A percentile compares a stretch with the other conserved stretches of the same genome.
These are phyloP conservation scores for Stropharia rugosoannulata DNA, from an alignment of 768 basidiomycete species.

Conservation along the genomic window DNA sequence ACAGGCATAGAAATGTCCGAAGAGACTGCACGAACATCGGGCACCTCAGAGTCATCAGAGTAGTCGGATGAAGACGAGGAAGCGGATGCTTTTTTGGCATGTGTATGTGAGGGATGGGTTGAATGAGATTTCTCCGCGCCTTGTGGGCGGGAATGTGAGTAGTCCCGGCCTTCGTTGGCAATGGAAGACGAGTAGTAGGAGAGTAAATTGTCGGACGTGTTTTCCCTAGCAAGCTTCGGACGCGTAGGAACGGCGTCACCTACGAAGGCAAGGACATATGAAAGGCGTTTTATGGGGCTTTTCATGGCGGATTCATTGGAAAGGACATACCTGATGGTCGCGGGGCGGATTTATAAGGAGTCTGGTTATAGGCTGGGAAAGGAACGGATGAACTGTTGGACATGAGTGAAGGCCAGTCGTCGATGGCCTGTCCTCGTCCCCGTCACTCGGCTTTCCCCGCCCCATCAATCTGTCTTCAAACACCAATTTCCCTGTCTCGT, in stretches of 20 bases:
- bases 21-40: slow-evolving; percentile 24
- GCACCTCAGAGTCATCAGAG: slow-evolving; percentile 41
- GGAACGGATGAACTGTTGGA: slow-evolving; percentile 9
- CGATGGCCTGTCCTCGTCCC: background rate
- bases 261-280: slow-evolving; percentile 25
- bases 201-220: slow-evolving; percentile 19
- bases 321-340: slow-evolving; percentile 14
- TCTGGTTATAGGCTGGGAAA: slow-evolving; percentile 8
- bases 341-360: slow-evolving; percentile 19
- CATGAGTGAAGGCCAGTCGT: slow-evolving; percentile 16
- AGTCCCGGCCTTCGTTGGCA: slow-evolving; percentile 33
- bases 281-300: slow-evolving; percentile 29
- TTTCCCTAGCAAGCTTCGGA: slow-evolving; percentile 18
- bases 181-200: slow-evolving; percentile 52
- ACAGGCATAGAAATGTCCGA: slow-evolving; percentile 26
- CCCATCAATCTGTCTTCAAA: background rate
- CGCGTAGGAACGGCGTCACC: slow-evolving; percentile 20
- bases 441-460: slow-evolving; percentile 1
- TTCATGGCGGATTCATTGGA: slow-evolving; percentile 25
- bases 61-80: slow-evolving; percentile 47
- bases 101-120: slow-evolving; percentile 16
- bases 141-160: slow-evolving; percentile 14
- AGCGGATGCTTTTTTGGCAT: slow-evolving; percentile 27
- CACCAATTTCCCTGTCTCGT: background rate
- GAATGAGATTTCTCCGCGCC: slow-evolving; percentile 19